Base-by-base conservation (phyloP, 2,329 filamentous ascomycete genomes). In the Fusarium kyushuense region DNA sequence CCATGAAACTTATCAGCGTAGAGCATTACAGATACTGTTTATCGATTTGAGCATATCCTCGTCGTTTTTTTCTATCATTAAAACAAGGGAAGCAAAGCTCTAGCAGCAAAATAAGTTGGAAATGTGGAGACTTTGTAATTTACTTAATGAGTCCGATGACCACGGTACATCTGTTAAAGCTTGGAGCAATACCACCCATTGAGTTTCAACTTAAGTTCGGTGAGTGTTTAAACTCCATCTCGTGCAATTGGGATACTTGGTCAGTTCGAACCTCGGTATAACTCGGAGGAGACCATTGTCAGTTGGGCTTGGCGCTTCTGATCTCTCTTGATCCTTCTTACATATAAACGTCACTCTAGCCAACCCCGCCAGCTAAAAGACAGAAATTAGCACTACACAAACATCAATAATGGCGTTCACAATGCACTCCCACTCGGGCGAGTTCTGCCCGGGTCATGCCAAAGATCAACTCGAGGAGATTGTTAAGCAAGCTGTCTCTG, bases 381-480 rank as follows among this genome's bases (percentile, higher is more conserved):
- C 30, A 51, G n/a, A 17, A 27, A 19, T 29, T 10, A 40, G 33
- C 47, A 40, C 23, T 51, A 21, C 30, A 21, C 13, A 45, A 54
- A 35, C 19, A 40, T 45, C 30, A 33, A 27, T 38, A 53, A 98
- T 98, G 96, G 94, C 95, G 3, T 97, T 97, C 82, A 96, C 96
- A 6, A 96, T 98, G 84, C 96, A 99, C 80, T 97, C 93, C 76
- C 96, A 99, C 82, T 98, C 96, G 36, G 96, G 96, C 67, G 93
- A 99, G 78, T 99, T 99, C 83, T 99, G 96, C 82, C 90, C 90
- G 12, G 89, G 91, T 72, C 96, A 99, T 82, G 96, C 96, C 51
- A 89, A 91, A 76, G 89, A 97, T 77, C 86, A 89, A 21, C 87
- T 99, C 12, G 95, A 98, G 78, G 90, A 93, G 69, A 88, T 98